Evolutionary conservation across 2,329 filamentous ascomycete species (phyloP), one percentile per base, ranked within the genome.

Genomic region (Diaporthe citrichinensis): DNA sequence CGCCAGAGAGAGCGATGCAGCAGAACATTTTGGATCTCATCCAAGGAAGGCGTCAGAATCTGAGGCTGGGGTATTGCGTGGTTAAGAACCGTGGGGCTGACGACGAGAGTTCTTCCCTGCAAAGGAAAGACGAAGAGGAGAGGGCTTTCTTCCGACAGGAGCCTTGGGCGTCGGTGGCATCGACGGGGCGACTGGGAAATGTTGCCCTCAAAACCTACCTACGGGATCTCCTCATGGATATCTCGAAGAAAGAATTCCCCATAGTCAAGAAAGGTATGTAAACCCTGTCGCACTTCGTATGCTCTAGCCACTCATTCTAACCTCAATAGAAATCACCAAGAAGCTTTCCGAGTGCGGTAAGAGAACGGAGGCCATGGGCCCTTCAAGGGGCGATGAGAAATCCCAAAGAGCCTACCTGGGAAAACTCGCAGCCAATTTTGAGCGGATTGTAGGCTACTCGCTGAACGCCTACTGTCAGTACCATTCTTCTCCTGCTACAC

Each of bases 81-180:
- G 85, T 90, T 67, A 85, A 86, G 71, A 90, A 89, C 39, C 85
- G 87, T 0, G 80, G 87, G 14, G 84, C 86, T 0, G 87, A 88
- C 20, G 86, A 88, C 7, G 77, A 61, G 0, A 73, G 79, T 0
- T 83, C 84, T 0, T 81, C 79, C 0, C 73, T 85, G 0, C 74
- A 79, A 0, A 77, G 84, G 0, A 83, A 86, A 0, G 78, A 82
- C 8, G 62, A 46, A 0, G 74, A 79, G 0, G 87, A 88, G 75
- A 79, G 73, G 1, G 69, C 44, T 0, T 87, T 89, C 74, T 88
- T 88, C 61, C 25, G 72, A 0, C 20, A 80, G 0, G 62, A 77
- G 0, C 84, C 84, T 0, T 89, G 87, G 87, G 77, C 77, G 0
- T 75, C 4, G 0, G 78, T 84, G 0, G 73, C 58, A 0, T 75